Conservation (phyloP, 495 filamentous ascomycete genomes). For the Penicillium cinerascens region DNA sequence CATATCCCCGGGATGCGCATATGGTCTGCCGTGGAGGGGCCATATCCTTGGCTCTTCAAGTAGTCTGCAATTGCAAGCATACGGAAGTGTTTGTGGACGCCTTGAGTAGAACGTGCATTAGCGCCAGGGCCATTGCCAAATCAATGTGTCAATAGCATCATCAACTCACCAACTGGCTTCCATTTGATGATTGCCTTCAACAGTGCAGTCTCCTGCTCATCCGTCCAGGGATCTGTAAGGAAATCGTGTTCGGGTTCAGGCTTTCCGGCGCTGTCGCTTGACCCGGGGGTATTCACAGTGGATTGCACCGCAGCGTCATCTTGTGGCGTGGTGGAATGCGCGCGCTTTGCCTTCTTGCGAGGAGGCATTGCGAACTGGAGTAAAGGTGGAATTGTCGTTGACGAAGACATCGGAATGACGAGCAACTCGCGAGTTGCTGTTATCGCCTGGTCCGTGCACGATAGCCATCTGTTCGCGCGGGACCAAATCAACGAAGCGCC, state of each 20-base stretch:
- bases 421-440: constrained; percentile 20
- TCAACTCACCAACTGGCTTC: constrained; percentile 81
- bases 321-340: constrained; percentile 33
- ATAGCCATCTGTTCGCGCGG: constrained; percentile 20
- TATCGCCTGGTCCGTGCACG: constrained; percentile 38
- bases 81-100: constrained; percentile 96
- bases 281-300: constrained; percentile 32
- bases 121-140: not conserved
- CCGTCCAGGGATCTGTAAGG: constrained; percentile 79
- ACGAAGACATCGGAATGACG: not conserved
- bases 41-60: constrained; percentile 82
- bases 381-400: not conserved
- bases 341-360: constrained; percentile 56
- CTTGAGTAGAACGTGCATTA: constrained; percentile 40
- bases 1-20: constrained; percentile 88
- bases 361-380: constrained; percentile 61
- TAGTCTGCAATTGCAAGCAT: constrained; percentile 86
- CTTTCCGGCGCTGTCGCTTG: constrained; percentile 31
- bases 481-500: constrained; percentile 11
- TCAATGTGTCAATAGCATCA: not conserved
- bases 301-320: constrained; percentile 36
- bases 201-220: constrained; percentile 87
- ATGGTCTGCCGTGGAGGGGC: constrained; percentile 62
- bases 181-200: constrained; percentile 88
- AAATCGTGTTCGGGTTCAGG: constrained; percentile 38